Percentiles rank a stretch among this genome's conserved stretches.
Conservation (phyloP, 1,284 basidiomycete genomes). For the Malassezia dermatis region DNA sequence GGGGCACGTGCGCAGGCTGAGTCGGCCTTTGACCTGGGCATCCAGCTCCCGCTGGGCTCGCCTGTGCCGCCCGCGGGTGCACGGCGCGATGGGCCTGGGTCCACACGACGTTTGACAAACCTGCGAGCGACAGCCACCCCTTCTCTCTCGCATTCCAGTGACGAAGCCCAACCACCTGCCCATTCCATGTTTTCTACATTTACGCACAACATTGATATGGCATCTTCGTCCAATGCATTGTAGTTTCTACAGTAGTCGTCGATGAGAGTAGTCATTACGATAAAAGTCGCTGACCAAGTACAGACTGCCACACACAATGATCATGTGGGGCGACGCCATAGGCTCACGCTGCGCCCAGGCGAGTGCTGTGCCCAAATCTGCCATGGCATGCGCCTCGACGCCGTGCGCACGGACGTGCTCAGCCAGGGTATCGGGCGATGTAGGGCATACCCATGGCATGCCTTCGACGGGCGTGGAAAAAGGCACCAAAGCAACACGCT, state of each 20-base stretch:
- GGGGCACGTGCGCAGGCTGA: background rate
- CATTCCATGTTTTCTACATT: background rate
- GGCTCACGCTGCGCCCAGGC: slow-evolving; percentile 15
- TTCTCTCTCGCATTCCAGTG: background rate
- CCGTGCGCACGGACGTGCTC: slow-evolving; percentile 2
- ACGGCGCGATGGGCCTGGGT: background rate
- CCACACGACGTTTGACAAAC: background rate
- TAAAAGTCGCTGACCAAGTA: slow-evolving; percentile 43
- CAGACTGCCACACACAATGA: slow-evolving; percentile 38
- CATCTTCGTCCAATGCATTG: background rate
- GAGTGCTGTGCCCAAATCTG: slow-evolving; percentile 17
- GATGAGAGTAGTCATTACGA: slow-evolving; percentile 2
- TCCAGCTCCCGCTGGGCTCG: slow-evolving; percentile 5
- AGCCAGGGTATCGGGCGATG: slow-evolving; percentile 10
- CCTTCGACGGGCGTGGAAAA: slow-evolving; percentile 42
- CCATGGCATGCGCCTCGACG: slow-evolving; percentile 11
- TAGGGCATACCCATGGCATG: slow-evolving; percentile 42
- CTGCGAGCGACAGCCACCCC: background rate
- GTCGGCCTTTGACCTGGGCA: slow-evolving; percentile 10
- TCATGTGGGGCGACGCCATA: slow-evolving; percentile 8
- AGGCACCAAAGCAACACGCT: slow-evolving; percentile 30
- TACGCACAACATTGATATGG: background rate
- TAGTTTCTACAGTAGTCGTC: background rate
- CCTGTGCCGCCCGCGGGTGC: background rate
- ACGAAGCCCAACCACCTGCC: background rate